A percentile compares a stretch with the other conserved stretches of the same genome.
phyloP scores from a whole-genome alignment of 768 basidiomycete genomes.

The Candolleomyces eurysporus region DNA sequence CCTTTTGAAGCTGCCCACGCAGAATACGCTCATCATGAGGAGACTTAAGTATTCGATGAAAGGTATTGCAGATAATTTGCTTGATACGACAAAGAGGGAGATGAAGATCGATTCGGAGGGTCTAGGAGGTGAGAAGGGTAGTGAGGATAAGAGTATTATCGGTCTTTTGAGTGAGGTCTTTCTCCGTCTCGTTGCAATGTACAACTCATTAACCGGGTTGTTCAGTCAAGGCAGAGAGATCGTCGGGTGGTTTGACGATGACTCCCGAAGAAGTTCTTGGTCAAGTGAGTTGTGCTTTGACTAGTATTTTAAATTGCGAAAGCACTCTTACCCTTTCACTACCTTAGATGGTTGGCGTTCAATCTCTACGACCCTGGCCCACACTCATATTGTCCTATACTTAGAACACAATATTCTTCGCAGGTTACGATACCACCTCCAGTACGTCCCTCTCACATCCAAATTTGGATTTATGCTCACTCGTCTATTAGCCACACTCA shows the following conservation, averaged over 20 bases:
- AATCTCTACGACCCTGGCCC: no score
- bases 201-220: not conserved
- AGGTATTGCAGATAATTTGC: conserved; percentile 36
- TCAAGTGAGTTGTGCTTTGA: conserved; percentile 20
- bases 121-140: conserved; percentile 15
- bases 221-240: conserved; percentile 34
- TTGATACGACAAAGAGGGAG: conserved; percentile 34
- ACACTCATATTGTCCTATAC: no score
- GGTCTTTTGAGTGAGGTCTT: conserved; percentile 29
- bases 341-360: no score
- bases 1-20: conserved; percentile 34
- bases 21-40: conserved; percentile 24
- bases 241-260: conserved; percentile 27
- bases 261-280: conserved; percentile 35
- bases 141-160: conserved; percentile 41
- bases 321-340: conserved; percentile 5
- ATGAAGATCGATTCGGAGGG: conserved; percentile 20
- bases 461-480: not conserved
- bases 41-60: conserved; percentile 33
- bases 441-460: conserved; percentile 24
- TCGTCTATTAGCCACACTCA: conserved; percentile 30
- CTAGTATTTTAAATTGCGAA: not conserved
- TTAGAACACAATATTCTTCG: conserved; percentile 4
- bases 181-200: not conserved
- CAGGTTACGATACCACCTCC: conserved; percentile 56